phyloP scores from a whole-genome alignment of 2,329 filamentous ascomycete species.

The Alternaria hordeiaustralica region DNA sequence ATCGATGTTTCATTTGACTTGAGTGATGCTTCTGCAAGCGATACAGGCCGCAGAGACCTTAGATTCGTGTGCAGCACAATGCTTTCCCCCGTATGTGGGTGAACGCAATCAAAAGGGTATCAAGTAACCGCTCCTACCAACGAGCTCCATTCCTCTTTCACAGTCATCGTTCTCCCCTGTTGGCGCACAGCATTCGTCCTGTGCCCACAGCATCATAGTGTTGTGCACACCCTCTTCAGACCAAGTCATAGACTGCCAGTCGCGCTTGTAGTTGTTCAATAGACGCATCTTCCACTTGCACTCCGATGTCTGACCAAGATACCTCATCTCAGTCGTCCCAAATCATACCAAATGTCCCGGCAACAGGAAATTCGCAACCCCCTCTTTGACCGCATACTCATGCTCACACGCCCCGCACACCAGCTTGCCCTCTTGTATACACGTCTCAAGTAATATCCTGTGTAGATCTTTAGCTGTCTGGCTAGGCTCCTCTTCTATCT shows the following conservation, averaged over 20 bases:
- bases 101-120: conserved; percentile 31
- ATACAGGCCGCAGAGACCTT: not conserved
- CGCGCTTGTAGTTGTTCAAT: not conserved
- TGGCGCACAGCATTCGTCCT: not conserved
- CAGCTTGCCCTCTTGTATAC: conserved; percentile 85
- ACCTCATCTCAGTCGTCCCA: not conserved
- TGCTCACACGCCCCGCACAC: conserved; percentile 92
- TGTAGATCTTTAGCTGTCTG: conserved; percentile 79
- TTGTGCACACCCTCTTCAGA: not conserved
- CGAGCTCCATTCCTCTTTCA: not conserved
- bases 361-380: conserved; percentile 93
- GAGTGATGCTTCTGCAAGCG: not conserved
- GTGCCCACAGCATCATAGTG: not conserved
- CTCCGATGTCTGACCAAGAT: not conserved
- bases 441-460: conserved; percentile 83
- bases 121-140: conserved; percentile 17
- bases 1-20: not conserved
- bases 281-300: not conserved
- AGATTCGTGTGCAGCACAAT: not conserved
- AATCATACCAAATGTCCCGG: conserved; percentile 83
- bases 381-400: conserved; percentile 93
- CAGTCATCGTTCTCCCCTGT: not conserved
- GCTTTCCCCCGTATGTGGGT: not conserved
- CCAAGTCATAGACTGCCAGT: not conserved
- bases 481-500: conserved; percentile 68